These are phyloP conservation scores for Agaricus bisporus DNA, from an alignment of 768 basidiomycete species.

Conservation along the genomic window DNA sequence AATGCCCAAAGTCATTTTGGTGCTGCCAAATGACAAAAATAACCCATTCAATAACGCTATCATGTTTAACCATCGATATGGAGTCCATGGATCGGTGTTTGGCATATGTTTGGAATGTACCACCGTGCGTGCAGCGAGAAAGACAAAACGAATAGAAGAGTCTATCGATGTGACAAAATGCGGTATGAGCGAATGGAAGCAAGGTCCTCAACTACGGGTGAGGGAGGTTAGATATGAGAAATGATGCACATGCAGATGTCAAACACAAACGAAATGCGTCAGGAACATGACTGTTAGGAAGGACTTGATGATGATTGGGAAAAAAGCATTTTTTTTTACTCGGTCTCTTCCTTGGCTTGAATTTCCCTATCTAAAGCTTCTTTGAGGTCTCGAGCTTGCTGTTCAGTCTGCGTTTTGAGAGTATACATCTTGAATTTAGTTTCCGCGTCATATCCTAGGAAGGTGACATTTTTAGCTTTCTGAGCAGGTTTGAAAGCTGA, in stretches of 20 bases:
- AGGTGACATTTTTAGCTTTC: slow-evolving; percentile 48
- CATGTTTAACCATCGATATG: neutral
- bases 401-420: slow-evolving; percentile 55
- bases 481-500: slow-evolving; percentile 47
- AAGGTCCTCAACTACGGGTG: neutral
- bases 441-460: slow-evolving; percentile 60
- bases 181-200: neutral
- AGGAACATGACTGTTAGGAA: neutral
- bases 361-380: slow-evolving; percentile 59
- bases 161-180: no score
- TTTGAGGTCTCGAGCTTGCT: slow-evolving; percentile 51
- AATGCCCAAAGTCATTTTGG: slow-evolving; percentile 86
- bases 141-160: no score
- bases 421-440: slow-evolving; percentile 54
- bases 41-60: neutral
- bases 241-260: neutral
- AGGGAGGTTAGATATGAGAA: neutral
- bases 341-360: slow-evolving; percentile 27
- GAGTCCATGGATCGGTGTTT: no score
- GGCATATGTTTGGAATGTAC: neutral
- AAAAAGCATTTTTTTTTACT: neutral
- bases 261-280: neutral
- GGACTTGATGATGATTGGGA: no score
- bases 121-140: no score
- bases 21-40: slow-evolving; percentile 32